phyloP scores from a whole-genome alignment of 1,139 yeast genomes.

The Protomyces arabidopsidicola region DNA sequence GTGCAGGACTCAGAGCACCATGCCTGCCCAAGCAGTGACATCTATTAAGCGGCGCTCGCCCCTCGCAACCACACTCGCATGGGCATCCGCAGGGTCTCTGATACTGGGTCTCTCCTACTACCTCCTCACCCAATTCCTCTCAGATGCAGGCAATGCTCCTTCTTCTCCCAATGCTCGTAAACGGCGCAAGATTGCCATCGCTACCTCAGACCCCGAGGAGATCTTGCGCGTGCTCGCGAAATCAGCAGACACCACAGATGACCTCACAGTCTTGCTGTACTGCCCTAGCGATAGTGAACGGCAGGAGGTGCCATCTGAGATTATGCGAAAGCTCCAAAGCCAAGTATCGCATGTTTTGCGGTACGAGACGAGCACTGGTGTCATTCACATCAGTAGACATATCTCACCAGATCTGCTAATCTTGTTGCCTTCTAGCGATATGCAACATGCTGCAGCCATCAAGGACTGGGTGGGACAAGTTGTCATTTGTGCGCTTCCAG shows the following conservation, averaged over 20 bases:
- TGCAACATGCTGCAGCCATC: neutral
- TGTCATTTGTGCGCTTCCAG: neutral
- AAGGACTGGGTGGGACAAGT: conserved; percentile 19
- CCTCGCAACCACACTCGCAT: neutral
- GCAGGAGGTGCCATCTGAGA: neutral
- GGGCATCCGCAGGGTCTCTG: neutral
- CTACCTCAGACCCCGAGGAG: neutral
- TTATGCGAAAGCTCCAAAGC: neutral
- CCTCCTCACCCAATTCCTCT: neutral
- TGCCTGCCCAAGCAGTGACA: neutral
- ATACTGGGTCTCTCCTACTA: neutral
- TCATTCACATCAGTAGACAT: conserved; percentile 19
- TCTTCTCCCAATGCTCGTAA: neutral
- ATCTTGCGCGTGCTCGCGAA: neutral
- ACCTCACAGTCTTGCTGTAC: neutral
- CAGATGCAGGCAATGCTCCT: neutral
- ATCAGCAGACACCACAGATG: neutral
- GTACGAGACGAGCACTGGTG: conserved; percentile 11
- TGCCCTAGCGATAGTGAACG: neutral
- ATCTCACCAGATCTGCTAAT: conserved; percentile 15
- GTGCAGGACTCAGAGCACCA: neutral
- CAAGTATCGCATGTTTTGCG: conserved; percentile 1
- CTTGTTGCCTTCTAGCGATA: neutral
- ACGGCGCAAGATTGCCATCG: neutral
- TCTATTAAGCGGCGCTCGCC: neutral